Evolutionary conservation across 2,329 filamentous ascomycete species (phyloP).

Genomic region (Claviceps sp.): DNA sequence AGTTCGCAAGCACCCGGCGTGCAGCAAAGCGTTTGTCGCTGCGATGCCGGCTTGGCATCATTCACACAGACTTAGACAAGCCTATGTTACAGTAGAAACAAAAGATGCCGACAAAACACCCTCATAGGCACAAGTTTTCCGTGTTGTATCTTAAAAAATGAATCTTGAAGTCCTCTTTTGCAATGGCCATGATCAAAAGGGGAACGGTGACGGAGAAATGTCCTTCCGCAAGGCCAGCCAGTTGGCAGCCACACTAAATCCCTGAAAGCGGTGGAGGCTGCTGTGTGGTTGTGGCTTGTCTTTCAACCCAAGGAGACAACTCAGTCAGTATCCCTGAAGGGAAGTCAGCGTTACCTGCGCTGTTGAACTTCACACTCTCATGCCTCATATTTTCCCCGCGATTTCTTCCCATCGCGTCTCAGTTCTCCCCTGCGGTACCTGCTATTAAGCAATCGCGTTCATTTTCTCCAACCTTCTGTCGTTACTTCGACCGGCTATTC

Average conservation of each 20-base stretch:
- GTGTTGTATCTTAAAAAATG: not conserved
- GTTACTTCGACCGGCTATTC: not conserved
- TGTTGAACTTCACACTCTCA: constrained; percentile 5
- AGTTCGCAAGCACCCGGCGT: not conserved
- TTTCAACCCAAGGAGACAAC: not conserved
- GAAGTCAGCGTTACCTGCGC: constrained; percentile 2
- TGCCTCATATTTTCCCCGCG: constrained; percentile 4
- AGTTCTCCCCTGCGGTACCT: constrained; percentile 1
- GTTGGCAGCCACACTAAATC: not conserved
- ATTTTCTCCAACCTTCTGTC: not conserved
- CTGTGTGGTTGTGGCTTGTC: not conserved
- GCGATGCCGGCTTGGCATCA: not conserved
- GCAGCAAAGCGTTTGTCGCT: not conserved
- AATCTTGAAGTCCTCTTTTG: too few species aligned
- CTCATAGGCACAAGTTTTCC: not conserved
- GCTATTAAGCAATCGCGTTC: constrained; percentile 9
- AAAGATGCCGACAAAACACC: not conserved
- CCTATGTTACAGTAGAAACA: not conserved
- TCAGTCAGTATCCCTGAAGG: constrained; percentile 6
- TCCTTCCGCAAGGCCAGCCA: not conserved
- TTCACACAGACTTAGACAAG: not conserved
- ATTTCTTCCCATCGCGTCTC: constrained; percentile 1
- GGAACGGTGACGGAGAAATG: not conserved
- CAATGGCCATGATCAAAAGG: not conserved
- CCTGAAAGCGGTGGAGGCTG: not conserved